A percentile compares a stretch with the other conserved stretches of the same genome.
These are phyloP conservation scores for Thielaviopsis ethacetica DNA, from an alignment of 2,329 filamentous ascomycete species.

Conservation along the genomic window DNA sequence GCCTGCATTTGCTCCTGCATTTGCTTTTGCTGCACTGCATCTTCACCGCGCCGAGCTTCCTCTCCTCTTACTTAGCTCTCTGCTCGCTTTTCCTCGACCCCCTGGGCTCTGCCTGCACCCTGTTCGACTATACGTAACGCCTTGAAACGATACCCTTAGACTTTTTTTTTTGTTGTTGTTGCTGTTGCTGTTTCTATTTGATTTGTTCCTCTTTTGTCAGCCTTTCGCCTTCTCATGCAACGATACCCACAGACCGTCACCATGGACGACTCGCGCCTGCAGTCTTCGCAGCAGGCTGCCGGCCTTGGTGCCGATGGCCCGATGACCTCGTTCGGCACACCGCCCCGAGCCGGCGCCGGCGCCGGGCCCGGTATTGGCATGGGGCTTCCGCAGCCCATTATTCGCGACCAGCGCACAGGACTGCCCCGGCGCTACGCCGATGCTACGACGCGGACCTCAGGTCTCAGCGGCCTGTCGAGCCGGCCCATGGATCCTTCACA, in stretches of 20 bases:
- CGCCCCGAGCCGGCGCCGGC: neutral
- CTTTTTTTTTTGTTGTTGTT: too few relatives aligned
- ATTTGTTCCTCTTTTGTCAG: slow-evolving; percentile 11
- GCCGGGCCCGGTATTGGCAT: neutral
- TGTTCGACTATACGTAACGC: slow-evolving; percentile 19
- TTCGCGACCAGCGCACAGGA: neutral
- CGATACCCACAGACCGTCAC: too few relatives aligned
- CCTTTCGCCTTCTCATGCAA: neutral
- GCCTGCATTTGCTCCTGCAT: slow-evolving; percentile 17
- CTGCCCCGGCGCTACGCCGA: slow-evolving; percentile 9
- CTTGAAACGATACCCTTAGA: too few relatives aligned
- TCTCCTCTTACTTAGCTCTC: neutral
- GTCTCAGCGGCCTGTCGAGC: neutral
- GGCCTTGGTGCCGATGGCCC: neutral
- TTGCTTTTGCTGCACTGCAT: slow-evolving; percentile 11
- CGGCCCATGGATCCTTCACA: slow-evolving; percentile 2
- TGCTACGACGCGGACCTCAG: neutral
- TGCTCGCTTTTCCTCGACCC: slow-evolving; percentile 23
- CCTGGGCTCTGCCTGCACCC: neutral
- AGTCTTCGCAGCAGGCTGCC: neutral
- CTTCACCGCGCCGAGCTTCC: slow-evolving; percentile 13
- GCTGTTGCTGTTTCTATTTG: slow-evolving; percentile 7
- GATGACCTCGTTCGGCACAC: slow-evolving; percentile 4
- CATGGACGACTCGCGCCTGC: slow-evolving; percentile 3
- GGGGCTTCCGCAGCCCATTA: neutral